These are phyloP conservation scores for Sporothrix phasma DNA, from an alignment of 2,329 filamentous ascomycete genomes.

Conservation along the genomic window DNA sequence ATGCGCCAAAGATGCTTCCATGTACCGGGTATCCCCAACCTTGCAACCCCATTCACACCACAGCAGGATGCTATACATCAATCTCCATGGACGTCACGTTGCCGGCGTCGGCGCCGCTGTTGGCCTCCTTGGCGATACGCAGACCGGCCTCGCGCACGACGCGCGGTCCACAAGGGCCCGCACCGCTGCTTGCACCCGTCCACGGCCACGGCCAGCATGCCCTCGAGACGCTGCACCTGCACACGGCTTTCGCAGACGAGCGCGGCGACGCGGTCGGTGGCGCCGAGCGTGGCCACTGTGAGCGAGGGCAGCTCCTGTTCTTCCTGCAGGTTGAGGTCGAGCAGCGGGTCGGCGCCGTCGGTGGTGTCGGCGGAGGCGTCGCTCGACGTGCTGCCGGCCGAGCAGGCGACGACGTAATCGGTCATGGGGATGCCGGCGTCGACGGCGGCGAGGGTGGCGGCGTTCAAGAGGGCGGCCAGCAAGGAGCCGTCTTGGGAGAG, in stretches of 20 bases:
- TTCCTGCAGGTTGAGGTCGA: conserved; percentile 71
- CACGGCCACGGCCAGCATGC: conserved; percentile 84
- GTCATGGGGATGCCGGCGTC: conserved; percentile 95
- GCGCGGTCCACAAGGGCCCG: conserved; percentile 66
- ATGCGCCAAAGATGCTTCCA: background rate
- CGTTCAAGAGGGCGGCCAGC: conserved; percentile 83
- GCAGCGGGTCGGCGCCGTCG: conserved; percentile 62
- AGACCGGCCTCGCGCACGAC: conserved; percentile 64
- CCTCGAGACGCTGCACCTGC: conserved; percentile 72
- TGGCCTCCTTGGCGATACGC: conserved; percentile 48
- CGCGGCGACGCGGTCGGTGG: conserved; percentile 64
- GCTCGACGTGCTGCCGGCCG: conserved; percentile 67
- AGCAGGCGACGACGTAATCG: conserved; percentile 82
- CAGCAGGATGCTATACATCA: conserved; percentile 24
- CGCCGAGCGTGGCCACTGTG: conserved; percentile 72
- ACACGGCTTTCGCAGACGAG: conserved; percentile 81
- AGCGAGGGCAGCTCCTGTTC: conserved; percentile 83
- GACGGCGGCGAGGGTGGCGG: conserved; percentile 79
- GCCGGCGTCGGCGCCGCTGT: background rate
- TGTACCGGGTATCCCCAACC: background rate
- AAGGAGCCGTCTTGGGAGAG: conserved; percentile 84
- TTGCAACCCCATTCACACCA: background rate
- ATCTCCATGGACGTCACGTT: conserved; percentile 34
- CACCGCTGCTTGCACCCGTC: conserved; percentile 86
- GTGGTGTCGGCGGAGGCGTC: conserved; percentile 54